These are phyloP conservation scores for Diaporthe citri DNA, from an alignment of 2,329 filamentous ascomycete species.

Conservation along the genomic window DNA sequence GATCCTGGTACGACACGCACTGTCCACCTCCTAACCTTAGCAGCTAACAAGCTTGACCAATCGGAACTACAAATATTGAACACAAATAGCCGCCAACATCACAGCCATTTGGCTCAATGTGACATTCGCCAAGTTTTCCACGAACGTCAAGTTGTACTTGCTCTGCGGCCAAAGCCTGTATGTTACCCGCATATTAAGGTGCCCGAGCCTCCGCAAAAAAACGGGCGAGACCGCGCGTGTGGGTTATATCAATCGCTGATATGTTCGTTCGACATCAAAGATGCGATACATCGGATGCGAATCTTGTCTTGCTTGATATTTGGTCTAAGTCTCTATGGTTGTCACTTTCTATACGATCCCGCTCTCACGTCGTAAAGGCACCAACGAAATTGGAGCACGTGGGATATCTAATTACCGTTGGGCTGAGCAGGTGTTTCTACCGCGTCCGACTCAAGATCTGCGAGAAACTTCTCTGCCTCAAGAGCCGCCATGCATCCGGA, in stretches of 20 bases:
- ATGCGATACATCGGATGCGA: background rate
- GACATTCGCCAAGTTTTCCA: background rate
- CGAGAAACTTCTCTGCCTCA: conserved; percentile 93
- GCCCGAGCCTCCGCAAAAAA: background rate
- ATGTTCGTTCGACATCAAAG: background rate
- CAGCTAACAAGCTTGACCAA: background rate
- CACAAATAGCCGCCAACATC: background rate
- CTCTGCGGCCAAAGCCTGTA: background rate
- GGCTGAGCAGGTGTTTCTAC: conserved; percentile 42
- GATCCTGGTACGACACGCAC: background rate
- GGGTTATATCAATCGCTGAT: background rate
- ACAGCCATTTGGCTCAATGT: background rate
- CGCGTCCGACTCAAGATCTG: conserved; percentile 68
- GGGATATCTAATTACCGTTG: conserved; percentile 45
- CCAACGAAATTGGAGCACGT: background rate
- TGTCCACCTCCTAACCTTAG: background rate
- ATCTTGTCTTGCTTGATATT: conserved; percentile 7
- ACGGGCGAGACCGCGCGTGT: background rate
- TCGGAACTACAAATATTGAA: background rate
- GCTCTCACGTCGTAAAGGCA: background rate
- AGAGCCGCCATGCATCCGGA: conserved; percentile 96
- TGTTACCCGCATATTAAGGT: background rate
- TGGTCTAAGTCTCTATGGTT: conserved; percentile 30
- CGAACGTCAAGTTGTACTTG: background rate
- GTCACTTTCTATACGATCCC: conserved; percentile 27